A percentile compares a stretch with the other conserved stretches of the same genome.
These are phyloP conservation scores for Leccinum variicolor DNA, from an alignment of 768 basidiomycete genomes.

Conservation along the genomic window DNA sequence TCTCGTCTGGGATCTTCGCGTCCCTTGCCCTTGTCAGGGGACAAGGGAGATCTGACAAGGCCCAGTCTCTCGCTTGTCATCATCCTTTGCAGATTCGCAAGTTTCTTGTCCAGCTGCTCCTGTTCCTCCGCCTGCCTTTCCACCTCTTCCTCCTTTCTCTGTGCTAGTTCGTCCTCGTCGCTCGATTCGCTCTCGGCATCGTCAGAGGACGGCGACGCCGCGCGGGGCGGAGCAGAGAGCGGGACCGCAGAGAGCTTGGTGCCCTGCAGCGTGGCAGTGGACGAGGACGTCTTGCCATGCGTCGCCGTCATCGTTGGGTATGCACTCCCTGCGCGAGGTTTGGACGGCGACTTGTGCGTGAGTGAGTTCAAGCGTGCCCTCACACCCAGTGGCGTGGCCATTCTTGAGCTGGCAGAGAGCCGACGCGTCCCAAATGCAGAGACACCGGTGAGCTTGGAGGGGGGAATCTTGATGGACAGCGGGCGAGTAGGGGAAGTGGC, in stretches of 20 bases:
- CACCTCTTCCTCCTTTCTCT: constrained; percentile 64
- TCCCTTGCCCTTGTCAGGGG: constrained; percentile 37
- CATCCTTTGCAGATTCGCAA: constrained; percentile 64
- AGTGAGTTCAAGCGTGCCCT: constrained; percentile 72
- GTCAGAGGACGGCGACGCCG: constrained; percentile 51
- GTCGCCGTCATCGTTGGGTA: neutral
- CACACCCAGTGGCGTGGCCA: constrained; percentile 57
- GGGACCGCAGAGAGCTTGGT: constrained; percentile 29
- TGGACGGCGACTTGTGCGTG: constrained; percentile 48
- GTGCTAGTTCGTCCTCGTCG: constrained; percentile 53
- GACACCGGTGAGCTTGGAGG: constrained; percentile 6
- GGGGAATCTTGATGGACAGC: constrained; percentile 26
- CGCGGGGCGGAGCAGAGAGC: constrained; percentile 32
- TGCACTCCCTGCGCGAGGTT: constrained; percentile 15
- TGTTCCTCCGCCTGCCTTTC: constrained; percentile 66
- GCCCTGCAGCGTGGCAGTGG: constrained; percentile 67
- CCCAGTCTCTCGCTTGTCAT: constrained; percentile 75
- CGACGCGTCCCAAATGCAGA: constrained; percentile 16
- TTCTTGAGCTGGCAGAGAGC: constrained; percentile 40
- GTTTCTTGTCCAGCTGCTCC: constrained; percentile 61
- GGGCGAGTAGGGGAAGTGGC: constrained; percentile 6
- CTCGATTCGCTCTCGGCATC: constrained; percentile 52
- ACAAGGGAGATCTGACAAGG: constrained; percentile 45
- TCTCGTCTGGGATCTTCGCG: constrained; percentile 17
- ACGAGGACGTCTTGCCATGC: constrained; percentile 53